Evolutionary conservation across 2,329 filamentous ascomycete genomes (phyloP).

Genomic region (Massarina eburnea): DNA sequence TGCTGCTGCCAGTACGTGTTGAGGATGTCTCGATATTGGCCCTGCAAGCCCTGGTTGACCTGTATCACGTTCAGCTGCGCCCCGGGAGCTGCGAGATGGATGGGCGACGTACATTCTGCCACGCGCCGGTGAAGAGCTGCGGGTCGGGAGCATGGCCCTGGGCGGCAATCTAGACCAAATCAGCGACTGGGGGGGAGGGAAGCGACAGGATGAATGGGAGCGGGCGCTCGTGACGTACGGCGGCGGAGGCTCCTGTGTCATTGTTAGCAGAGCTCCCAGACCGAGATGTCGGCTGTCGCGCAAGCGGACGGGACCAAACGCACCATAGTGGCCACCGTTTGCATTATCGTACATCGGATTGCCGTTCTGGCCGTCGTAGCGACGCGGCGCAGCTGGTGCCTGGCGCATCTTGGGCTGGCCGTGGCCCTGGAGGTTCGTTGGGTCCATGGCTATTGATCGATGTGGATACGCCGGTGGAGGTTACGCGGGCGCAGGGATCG

Average conservation of each 20-base stretch:
- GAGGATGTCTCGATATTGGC: slow-evolving; percentile 92
- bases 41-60: slow-evolving; percentile 93
- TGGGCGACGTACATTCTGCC: slow-evolving; percentile 75
- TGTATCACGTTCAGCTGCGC: slow-evolving; percentile 44
- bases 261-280: slow-evolving; percentile 23
- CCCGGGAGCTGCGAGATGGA: neutral
- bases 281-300: slow-evolving; percentile 10
- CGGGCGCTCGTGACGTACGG: slow-evolving; percentile 54
- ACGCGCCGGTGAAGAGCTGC: slow-evolving; percentile 89
- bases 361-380: slow-evolving; percentile 54
- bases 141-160: slow-evolving; percentile 85
- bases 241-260: slow-evolving; percentile 64
- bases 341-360: slow-evolving; percentile 50
- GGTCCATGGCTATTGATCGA: slow-evolving; percentile 39
- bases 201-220: slow-evolving; percentile 1
- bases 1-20: slow-evolving; percentile 99
- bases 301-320: slow-evolving; percentile 19
- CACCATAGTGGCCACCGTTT: slow-evolving; percentile 55
- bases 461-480: slow-evolving; percentile 7
- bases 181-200: slow-evolving; percentile 21
- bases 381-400: slow-evolving; percentile 41
- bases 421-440: slow-evolving; percentile 38
- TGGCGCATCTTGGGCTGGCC: slow-evolving; percentile 43
- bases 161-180: slow-evolving; percentile 69
- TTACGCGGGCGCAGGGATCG: slow-evolving; percentile 35